Base-by-base conservation (phyloP, 1,284 basidiomycete species). In the Naganishia sp. region DNA sequence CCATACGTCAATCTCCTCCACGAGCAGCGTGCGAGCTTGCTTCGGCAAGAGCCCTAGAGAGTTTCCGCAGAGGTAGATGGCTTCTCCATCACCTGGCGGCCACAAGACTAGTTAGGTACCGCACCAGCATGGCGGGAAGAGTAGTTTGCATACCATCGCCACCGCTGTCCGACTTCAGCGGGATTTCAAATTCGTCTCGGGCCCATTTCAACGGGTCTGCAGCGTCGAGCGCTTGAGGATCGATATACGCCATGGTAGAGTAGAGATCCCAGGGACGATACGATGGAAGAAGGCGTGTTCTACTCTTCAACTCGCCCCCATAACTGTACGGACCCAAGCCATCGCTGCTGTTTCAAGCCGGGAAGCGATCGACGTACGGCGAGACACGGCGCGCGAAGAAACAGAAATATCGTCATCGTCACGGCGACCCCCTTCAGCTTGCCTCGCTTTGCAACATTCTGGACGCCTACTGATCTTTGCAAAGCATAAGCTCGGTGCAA, bases 41-140 rank as follows among this genome's bases (percentile, higher is more conserved):
- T 88, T 91, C 50, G 90, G 86, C 72, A 94, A 83, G 55, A 89
- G 84, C 1, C 95, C 95, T 3, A 99, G 85, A 50, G 94, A 97
- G 81, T 99, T 99, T 53, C 95, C 96, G 78, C 92, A 96, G 59
- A 99, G 87, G 79, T 99, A 99, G 48, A 88, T 86, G 2, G 75
- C 73, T 25, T 77, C 72, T 10, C 75, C 77, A 33, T 78, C 75
- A 73, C 66, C 66, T 66, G 15, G 33, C 53, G n/a, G 15, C n/a
- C 16, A 11, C 9, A 2, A 36, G 49, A 16, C 33, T 5, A 54
- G 42, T 10, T 23, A 36, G 54, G n/a, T 44, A 44, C 23, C 16
- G 33, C 15, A 3, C 21, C n/a, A 0, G 42, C 16, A n/a, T 13
- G n/a, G 6, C 6, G 23, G 4, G 10, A 11, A 18, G 25, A 45